These are phyloP conservation scores for Withania somnifera DNA, from an alignment of 305 asterid genomes.

Conservation along the genomic window DNA sequence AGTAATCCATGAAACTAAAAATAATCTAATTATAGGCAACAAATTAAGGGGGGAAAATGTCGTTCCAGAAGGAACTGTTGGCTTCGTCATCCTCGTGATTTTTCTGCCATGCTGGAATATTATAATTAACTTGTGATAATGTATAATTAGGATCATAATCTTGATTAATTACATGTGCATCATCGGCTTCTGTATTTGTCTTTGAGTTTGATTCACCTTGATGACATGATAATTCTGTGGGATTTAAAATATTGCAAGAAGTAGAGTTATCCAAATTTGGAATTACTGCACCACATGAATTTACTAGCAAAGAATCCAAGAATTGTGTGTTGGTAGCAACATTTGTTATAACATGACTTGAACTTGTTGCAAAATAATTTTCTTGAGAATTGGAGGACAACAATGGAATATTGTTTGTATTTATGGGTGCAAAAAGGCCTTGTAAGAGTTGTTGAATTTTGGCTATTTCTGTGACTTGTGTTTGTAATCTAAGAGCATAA, in stretches of 20 bases:
- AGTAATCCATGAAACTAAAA: not conserved
- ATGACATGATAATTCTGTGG: not conserved
- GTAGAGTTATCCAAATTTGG: not conserved
- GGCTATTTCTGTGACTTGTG: not conserved
- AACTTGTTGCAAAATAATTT: not conserved
- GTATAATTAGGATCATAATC: not conserved
- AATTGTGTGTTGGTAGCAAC: not conserved
- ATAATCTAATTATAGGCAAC: no score
- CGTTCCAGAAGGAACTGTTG: slow-evolving; percentile 17
- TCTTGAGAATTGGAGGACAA: not conserved
- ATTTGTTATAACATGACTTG: not conserved
- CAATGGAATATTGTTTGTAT: not conserved
- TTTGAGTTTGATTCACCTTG: not conserved
- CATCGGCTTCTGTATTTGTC: not conserved
- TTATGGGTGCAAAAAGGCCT: not conserved
- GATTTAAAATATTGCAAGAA: not conserved
- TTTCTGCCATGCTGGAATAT: not conserved
- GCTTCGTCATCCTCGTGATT: slow-evolving; percentile 12
- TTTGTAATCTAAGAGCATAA: slow-evolving; percentile 6
- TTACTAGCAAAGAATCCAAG: not conserved
- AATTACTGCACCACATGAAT: not conserved
- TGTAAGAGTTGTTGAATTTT: not conserved
- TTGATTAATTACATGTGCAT: not conserved
- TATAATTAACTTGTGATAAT: not conserved
- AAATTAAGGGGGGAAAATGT: not conserved